Evolutionary conservation across 352 stramenopile genomes (phyloP), one percentile per base, ranked within the genome.

Genomic region (Thraustochytrium sp.): DNA sequence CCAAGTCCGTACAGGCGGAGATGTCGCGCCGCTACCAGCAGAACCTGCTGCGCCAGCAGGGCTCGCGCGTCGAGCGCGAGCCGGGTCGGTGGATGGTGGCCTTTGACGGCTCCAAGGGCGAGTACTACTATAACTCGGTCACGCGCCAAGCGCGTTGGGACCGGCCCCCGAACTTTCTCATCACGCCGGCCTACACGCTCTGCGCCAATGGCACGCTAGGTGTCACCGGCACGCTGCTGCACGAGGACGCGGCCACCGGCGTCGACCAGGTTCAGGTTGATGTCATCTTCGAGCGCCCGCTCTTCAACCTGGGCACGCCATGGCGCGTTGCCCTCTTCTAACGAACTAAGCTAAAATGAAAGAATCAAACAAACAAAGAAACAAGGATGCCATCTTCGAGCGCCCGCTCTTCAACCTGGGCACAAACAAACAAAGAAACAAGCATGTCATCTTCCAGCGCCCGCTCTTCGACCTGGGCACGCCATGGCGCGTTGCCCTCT

Each of bases 281-380:
- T 26, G 68, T 80, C 18, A 34, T 72, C 34, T 80, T 80, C 8
- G 68, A 80, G 68, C 48, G 68, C 34, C 68, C 68, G 46, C 68
- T 80, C 44, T 72, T 63, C 53, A 80, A 80, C 21, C 42, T 75
- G 9, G 13, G 11, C 49, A 44, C 37, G 42, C 68, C 68, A 11
- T 80, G 68, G 68, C 68, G 68, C 51, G 68, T 80, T n/a, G 48
- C 48, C 23, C 76, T 80, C 68, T 80, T 80, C 46, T 80, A 53
- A 44, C 40, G 36, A 9, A 29, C 9, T 9, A 55, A 75, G n/a
- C n/a, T n/a, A n/a, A 75, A 62, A 9, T 55, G 8, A 26, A 75
- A 23, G 62, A 61, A 75, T 63, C 0, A 23, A 62, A 9, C 9
- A 75, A 21, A 29, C 62, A 36, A 8, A 9, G n/a, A 55, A 9